Base-by-base conservation (phyloP, 148 eudicot genomes). In the Rhododendron kiyosumense region DNA sequence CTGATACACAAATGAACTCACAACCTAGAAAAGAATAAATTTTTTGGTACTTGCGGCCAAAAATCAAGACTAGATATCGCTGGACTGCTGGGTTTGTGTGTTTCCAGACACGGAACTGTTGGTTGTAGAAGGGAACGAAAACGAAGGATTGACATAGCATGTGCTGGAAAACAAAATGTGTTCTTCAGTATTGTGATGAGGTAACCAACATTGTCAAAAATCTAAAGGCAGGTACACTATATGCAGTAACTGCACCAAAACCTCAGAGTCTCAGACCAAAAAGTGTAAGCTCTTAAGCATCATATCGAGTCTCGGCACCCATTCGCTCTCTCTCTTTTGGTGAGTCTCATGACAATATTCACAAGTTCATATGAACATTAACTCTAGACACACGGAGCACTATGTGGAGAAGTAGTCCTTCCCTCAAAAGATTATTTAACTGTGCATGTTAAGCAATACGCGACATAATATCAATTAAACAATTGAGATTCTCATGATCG, bases 401-500 rank as follows among this genome's bases (percentile, higher is more conserved):
- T 95, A 86, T 96, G 95, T 88, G 90, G 97, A 90, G 99, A 97
- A 86, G 98, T 95, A 34, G 97, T 94, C 86, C 93, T 87, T 91
- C 83, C 45, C 45, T 43, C 7, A 6, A 43, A 43, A 49, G 52
- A n/a, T 67, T n/a, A 67, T 67, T 67, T 18, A 3, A n/a, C 74
- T 2, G 34, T 26, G 3, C 28, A 67, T 2, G 2, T 67, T 67
- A 26, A 67, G 65, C 34, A 7, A 24, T 67, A 67, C 3, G 34
- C 0, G 32, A 67, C 1, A 67, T n/a, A 28, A 26, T 67, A 26
- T 67, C 30, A 67, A n/a, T 10, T n/a, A 67, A 26, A 67, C 10
- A 2, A 67, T 67, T 26, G 74, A 67, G 13, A 67, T 67, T 63
- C 34, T 67, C 32, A 11, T 28, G 15, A 67, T 67, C 8, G 10